Percentiles rank a stretch among this genome's conserved stretches.
These are phyloP conservation scores for Ceratorhiza oryzae-sativae DNA, from an alignment of 1,284 basidiomycete genomes.

Conservation along the genomic window DNA sequence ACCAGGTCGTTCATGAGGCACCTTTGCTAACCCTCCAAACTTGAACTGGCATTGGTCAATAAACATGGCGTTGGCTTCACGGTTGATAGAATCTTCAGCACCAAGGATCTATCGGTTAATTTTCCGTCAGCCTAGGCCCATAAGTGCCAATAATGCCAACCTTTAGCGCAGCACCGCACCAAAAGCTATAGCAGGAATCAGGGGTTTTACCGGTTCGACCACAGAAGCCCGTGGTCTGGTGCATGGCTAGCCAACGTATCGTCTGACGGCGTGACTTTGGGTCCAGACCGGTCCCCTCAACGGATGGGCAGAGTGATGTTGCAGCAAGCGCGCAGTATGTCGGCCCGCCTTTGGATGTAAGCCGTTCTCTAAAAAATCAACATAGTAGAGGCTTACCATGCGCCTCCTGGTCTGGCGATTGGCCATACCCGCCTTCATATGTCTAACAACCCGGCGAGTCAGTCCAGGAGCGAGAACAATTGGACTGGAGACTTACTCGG, in stretches of 20 bases:
- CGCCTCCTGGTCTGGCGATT: conserved; percentile 81
- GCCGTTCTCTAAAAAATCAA: neutral
- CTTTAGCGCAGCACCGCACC: conserved; percentile 82
- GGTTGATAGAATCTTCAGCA: conserved; percentile 63
- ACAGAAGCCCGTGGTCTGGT: conserved; percentile 83
- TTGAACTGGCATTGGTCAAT: conserved; percentile 79
- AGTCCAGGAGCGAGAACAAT: conserved; percentile 32
- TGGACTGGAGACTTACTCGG: conserved; percentile 60
- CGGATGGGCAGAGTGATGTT: conserved; percentile 55
- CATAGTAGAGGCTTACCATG: conserved; percentile 63
- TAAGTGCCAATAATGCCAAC: conserved; percentile 59
- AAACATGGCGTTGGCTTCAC: conserved; percentile 64
- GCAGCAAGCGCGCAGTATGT: conserved; percentile 91
- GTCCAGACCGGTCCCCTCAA: conserved; percentile 51
- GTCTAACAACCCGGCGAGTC: conserved; percentile 59
- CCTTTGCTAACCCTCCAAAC: conserved; percentile 85
- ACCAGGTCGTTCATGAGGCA: conserved; percentile 80
- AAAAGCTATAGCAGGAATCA: conserved; percentile 95
- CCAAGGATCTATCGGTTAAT: conserved; percentile 70
- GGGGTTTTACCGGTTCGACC: conserved; percentile 85
- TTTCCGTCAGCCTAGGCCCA: conserved; percentile 2
- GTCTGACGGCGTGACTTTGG: conserved; percentile 59
- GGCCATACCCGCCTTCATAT: conserved; percentile 93
- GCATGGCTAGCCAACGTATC: conserved; percentile 78
- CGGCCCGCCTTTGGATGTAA: conserved; percentile 71